A percentile compares a stretch with the other conserved stretches of the same genome.
These are phyloP conservation scores for Mitragyna speciosa DNA, from an alignment of 257 asterid species.

Conservation along the genomic window DNA sequence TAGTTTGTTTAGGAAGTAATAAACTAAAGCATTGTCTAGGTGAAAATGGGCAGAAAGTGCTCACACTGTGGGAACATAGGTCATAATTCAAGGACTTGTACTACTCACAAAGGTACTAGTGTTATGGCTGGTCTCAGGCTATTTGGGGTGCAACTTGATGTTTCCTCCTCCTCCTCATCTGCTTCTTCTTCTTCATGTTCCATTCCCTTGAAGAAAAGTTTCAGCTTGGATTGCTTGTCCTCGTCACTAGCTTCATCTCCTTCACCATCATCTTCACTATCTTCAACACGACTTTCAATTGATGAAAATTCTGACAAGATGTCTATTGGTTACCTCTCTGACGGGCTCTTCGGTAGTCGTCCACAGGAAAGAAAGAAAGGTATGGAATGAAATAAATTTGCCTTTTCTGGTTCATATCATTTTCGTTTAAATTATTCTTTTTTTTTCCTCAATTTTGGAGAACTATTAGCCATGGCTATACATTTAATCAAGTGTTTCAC, in stretches of 20 bases:
- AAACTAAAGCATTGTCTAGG: slow-evolving; percentile 3
- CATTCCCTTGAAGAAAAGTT: slow-evolving; percentile 57
- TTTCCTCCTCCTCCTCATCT: slow-evolving; percentile 25
- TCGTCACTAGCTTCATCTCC: slow-evolving; percentile 36
- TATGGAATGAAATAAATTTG: neutral
- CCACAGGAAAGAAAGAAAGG: slow-evolving; percentile 67
- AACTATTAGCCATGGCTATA: too few relatives aligned
- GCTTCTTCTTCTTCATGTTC: slow-evolving; percentile 26
- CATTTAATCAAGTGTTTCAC: neutral
- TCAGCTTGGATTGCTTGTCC: slow-evolving; percentile 68
- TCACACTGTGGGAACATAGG: slow-evolving; percentile 85
- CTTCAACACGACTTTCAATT: slow-evolving; percentile 36
- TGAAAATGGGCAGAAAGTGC: slow-evolving; percentile 82
- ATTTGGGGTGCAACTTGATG: slow-evolving; percentile 72
- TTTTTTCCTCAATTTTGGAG: neutral
- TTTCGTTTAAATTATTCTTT: neutral
- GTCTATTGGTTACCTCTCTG: slow-evolving; percentile 55
- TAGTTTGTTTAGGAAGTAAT: slow-evolving; percentile 13
- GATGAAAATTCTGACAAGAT: slow-evolving; percentile 33
- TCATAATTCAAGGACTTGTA: slow-evolving; percentile 89
- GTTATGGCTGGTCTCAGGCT: slow-evolving; percentile 44
- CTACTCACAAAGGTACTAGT: slow-evolving; percentile 18
- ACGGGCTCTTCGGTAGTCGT: slow-evolving; percentile 34
- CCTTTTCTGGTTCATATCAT: neutral
- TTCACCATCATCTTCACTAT: slow-evolving; percentile 37